Evolutionary conservation across 164 flowering plant genomes (phyloP), one percentile per base, ranked within the genome.

Genomic region (Warburgia ugandensis): DNA sequence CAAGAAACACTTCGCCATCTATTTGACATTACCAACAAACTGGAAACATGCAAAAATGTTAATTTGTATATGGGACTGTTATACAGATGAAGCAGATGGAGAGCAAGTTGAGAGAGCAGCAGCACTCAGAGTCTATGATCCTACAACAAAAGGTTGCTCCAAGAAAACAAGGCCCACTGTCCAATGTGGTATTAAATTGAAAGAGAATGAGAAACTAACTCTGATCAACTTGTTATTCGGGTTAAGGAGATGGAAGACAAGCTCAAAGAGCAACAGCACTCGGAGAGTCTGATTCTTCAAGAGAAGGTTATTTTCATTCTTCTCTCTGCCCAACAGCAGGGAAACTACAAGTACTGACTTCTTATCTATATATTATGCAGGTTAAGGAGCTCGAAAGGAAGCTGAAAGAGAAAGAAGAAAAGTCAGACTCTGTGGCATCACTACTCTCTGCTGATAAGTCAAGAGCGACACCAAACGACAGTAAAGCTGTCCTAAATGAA

Each of bases 271-370:
- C 67, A 65, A 37, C 29, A 36, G 13, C 51, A 28, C 12, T 45
- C 52, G 3, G 61, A 65, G 33, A 23, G 51, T 29, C 1, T 61
- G 4, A 23, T 50, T 28, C 87, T 81, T 52, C 79, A 77, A 32
- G 65, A 75, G 5, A 86, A 84, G 95, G 97, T 90, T 52, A 36
- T n/a, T 54, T n/a, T n/a, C n/a, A n/a, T n/a, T n/a, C n/a, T n/a
- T n/a, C n/a, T n/a, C n/a, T 26, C 35, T 14, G 10, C 14, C 13
- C n/a, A 29, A 1, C 5, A 2, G 4, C 12, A 11, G 16, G n/a
- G 20, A 29, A 19, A 25, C 31, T 22, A 7, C 21, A 9, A 32
- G 11, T 7, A 32, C 14, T 14, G 14, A 42, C 14, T 26, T 31
- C 12, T 21, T 32, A 22, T 33, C 19, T 31, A 7, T 21, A 19